A percentile compares a stretch with the other conserved stretches of the same genome.
phyloP scores from a whole-genome alignment of 371 early-diverging fungal species.

The Mucor mucedo region DNA sequence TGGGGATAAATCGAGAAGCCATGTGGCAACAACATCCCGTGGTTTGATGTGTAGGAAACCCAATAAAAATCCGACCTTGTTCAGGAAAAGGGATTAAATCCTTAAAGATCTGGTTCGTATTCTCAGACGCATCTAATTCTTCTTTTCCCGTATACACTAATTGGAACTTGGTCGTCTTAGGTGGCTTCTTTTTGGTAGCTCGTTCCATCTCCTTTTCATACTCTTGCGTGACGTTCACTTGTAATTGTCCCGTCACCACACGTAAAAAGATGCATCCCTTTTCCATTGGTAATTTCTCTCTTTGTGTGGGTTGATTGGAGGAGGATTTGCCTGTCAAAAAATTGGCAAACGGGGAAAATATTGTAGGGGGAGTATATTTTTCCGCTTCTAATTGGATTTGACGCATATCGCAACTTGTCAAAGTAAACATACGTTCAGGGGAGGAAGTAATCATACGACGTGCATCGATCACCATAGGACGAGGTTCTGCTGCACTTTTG shows the following conservation, averaged over 20 bases:
- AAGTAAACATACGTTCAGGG: slow-evolving; percentile 74
- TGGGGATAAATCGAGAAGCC: slow-evolving; percentile 89
- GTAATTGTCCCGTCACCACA: slow-evolving; percentile 68
- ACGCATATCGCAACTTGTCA: slow-evolving; percentile 61
- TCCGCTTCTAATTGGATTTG: slow-evolving; percentile 78
- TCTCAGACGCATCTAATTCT: slow-evolving; percentile 77
- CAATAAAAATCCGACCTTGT: slow-evolving; percentile 90
- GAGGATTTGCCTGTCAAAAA: slow-evolving; percentile 27
- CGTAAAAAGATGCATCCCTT: slow-evolving; percentile 73
- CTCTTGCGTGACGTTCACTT: slow-evolving; percentile 58
- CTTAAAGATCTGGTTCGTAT: slow-evolving; percentile 62
- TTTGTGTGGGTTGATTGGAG: slow-evolving; percentile 13
- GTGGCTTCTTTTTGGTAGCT: slow-evolving; percentile 89
- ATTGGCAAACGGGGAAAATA: slow-evolving; percentile 33
- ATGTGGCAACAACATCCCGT: slow-evolving; percentile 87
- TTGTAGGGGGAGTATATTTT: slow-evolving; percentile 46
- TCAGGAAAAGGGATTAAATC: slow-evolving; percentile 75
- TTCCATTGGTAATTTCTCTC: slow-evolving; percentile 39
- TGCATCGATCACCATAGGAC: slow-evolving; percentile 62
- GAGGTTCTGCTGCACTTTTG: slow-evolving; percentile 69
- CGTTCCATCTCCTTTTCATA: slow-evolving; percentile 85
- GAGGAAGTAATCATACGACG: slow-evolving; percentile 57
- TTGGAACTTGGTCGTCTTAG: slow-evolving; percentile 73
- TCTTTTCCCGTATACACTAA: slow-evolving; percentile 77
- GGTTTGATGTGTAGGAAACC: slow-evolving; percentile 91